phyloP scores from a whole-genome alignment of 352 stramenopile genomes.

The Globisporangium mamillatum region DNA sequence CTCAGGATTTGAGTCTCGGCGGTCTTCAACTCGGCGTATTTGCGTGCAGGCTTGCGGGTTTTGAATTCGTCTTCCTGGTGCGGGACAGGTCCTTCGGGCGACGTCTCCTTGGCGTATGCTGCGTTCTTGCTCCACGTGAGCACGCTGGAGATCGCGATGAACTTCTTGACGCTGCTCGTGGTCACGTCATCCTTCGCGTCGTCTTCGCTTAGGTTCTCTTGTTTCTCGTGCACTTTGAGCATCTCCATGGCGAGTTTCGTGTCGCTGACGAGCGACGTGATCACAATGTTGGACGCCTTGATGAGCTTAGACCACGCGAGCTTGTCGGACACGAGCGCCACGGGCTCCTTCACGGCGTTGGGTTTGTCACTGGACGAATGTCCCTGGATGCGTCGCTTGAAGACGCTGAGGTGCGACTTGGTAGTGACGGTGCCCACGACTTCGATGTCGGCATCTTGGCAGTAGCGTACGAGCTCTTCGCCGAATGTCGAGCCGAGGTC shows the following conservation, averaged over 20 bases:
- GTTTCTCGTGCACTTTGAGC: conserved; percentile 67
- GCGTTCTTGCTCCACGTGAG: conserved; percentile 80
- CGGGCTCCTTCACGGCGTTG: conserved; percentile 45
- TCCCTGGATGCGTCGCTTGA: conserved; percentile 57
- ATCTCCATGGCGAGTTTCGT: conserved; percentile 57
- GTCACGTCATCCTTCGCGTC: conserved; percentile 22
- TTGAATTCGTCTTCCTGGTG: conserved; percentile 82
- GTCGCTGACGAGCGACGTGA: conserved; percentile 51
- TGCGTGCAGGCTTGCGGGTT: conserved; percentile 60
- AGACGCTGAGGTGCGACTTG: conserved; percentile 35
- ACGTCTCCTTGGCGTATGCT: conserved; percentile 40
- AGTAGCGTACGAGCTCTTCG: conserved; percentile 44
- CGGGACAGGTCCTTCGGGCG: conserved; percentile 25
- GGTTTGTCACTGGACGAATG: conserved; percentile 52
- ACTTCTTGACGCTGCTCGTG: conserved; percentile 45
- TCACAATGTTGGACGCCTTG: conserved; percentile 47
- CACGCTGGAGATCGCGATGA: conserved; percentile 72
- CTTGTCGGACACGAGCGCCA: conserved; percentile 49
- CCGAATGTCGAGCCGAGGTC: conserved; percentile 63
- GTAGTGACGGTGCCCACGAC: conserved; percentile 54
- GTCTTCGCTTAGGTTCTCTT: conserved; percentile 20
- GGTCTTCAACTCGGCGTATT: conserved; percentile 77
- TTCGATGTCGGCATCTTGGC: conserved; percentile 64
- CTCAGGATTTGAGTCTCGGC: conserved; percentile 83
- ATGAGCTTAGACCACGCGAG: conserved; percentile 51